Evolutionary conservation across 495 filamentous ascomycete species (phyloP).

Genomic region (Bryoglossum gracile): DNA sequence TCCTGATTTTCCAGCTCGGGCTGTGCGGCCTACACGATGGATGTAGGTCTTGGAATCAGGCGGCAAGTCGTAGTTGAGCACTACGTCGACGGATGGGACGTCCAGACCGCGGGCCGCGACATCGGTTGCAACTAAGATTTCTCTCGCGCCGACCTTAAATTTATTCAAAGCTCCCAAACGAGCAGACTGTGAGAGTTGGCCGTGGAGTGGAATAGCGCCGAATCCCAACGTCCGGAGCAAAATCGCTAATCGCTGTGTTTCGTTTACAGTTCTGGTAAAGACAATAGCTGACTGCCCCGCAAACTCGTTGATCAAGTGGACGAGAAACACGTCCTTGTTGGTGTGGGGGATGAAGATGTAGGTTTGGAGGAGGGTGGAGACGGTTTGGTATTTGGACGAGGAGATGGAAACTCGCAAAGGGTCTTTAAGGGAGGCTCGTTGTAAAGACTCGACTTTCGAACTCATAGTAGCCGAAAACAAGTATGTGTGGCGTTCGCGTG

Average conservation of each 20-base stretch:
- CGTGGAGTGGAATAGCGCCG: constrained; percentile 85
- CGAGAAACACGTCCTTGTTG: constrained; percentile 85
- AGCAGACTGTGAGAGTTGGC: constrained; percentile 76
- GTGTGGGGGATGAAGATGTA: constrained; percentile 83
- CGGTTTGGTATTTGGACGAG: constrained; percentile 76
- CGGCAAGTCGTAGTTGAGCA: constrained; percentile 82
- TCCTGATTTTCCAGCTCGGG: constrained; percentile 82
- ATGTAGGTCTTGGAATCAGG: constrained; percentile 87
- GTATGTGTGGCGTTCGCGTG: constrained; percentile 70
- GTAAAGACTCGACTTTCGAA: constrained; percentile 84
- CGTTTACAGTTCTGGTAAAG: constrained; percentile 89
- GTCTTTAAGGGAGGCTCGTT: constrained; percentile 77
- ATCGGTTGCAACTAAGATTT: constrained; percentile 92
- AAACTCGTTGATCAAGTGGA: constrained; percentile 78
- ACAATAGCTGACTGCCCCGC: constrained; percentile 77
- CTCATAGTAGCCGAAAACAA: constrained; percentile 94
- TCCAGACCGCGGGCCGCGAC: constrained; percentile 92
- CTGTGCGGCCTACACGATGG: constrained; percentile 89
- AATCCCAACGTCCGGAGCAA: constrained; percentile 73
- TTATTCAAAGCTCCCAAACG: constrained; percentile 82
- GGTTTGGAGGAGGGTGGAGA: constrained; percentile 72
- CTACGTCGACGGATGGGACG: constrained; percentile 84
- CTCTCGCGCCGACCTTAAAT: constrained; percentile 65
- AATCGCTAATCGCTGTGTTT: constrained; percentile 77
- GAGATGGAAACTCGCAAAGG: constrained; percentile 72